Percentiles rank a stretch among this genome's conserved stretches.
These are phyloP conservation scores for Phytophthora tentaculata DNA, from an alignment of 352 stramenopile species.

Conservation along the genomic window DNA sequence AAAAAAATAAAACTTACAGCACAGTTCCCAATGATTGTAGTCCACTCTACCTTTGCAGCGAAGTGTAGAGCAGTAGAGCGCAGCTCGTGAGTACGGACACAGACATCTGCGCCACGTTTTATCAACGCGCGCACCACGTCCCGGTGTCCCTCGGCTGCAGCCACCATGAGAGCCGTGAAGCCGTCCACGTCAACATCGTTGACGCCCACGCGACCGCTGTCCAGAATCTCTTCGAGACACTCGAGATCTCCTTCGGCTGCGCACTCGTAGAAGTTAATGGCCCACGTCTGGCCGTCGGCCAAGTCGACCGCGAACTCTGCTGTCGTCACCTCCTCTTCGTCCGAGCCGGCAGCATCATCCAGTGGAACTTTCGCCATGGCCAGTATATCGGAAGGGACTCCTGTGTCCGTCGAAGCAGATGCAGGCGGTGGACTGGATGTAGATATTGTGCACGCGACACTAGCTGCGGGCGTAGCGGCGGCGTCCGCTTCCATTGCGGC, in stretches of 20 bases:
- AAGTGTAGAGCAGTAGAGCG: slow-evolving; percentile 81
- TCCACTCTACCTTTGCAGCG: slow-evolving; percentile 81
- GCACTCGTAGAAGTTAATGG: slow-evolving; percentile 77
- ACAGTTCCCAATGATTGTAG: no score
- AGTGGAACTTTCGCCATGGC: slow-evolving; percentile 6
- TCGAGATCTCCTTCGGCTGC: slow-evolving; percentile 72
- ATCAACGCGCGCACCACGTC: slow-evolving; percentile 67
- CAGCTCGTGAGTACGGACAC: slow-evolving; percentile 73
- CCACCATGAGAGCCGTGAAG: slow-evolving; percentile 88
- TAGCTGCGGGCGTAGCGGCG: neutral
- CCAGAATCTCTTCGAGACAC: slow-evolving; percentile 66
- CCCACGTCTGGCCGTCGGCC: slow-evolving; percentile 57
- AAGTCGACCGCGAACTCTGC: slow-evolving; percentile 76
- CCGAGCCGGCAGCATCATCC: slow-evolving; percentile 23
- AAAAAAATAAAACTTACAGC: slow-evolving; percentile 1
- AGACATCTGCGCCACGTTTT: slow-evolving; percentile 60
- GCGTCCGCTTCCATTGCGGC: slow-evolving; percentile 6
- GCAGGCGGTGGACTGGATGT: neutral
- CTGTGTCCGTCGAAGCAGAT: slow-evolving; percentile 12
- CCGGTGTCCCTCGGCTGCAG: slow-evolving; percentile 70
- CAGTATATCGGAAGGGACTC: neutral
- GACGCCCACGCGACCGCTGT: slow-evolving; percentile 59
- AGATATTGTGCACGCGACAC: slow-evolving; percentile 3
- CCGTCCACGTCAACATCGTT: slow-evolving; percentile 85
- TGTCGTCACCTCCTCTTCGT: slow-evolving; percentile 64